Base-by-base conservation (phyloP, 129 eudicot species). In the Centrapalus pauciflorus region DNA sequence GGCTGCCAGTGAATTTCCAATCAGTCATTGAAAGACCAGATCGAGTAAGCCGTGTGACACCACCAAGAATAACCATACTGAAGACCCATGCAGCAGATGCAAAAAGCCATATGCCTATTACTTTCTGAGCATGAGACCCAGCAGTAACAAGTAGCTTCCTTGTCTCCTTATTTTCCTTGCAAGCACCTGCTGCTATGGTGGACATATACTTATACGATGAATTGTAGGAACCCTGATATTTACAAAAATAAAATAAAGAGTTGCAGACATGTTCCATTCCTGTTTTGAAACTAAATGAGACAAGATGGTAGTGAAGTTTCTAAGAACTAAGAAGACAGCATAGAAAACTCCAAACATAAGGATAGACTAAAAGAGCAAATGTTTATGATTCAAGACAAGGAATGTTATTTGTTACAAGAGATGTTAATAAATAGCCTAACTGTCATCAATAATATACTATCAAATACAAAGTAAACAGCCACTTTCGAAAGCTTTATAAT, bases 11-110 rank as follows among this genome's bases (percentile, higher is more conserved):
- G 68, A 93, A 93, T 32, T 88, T 89, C 98, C 96, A 93, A 72
- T 93, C 98, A 24, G 98, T 93, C 98, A 93, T 93, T 20, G 98
- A 93, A 58, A 88, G 95, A 67, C 98, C 98, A 3, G 96, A 93
- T 11, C 96, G 79, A 6, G 96, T 87, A 34, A 93, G 84, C 30
- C 96, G 72, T 19, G 98, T 93, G 58, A 89, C 78, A 57, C 98
- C 96, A 76, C 98, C 98, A 57, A 93, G 96, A 17, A 93, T 76
- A 33, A 88, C 98, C 96, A 93, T 85, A 74, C 96, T 93, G 73
- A 88, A 93, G 55, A 93, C 98, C 98, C 98, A 93, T 5, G 95
- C 95, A 67, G 98, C 95, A 28, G 96, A 93, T 25, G 73, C 92
- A 80, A 93, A 93, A 62, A 93, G 96, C 98, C 98, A 93, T 75